Evolutionary conservation across 176 grass and related monocot species (phyloP).

Genomic region (Canna indica): DNA sequence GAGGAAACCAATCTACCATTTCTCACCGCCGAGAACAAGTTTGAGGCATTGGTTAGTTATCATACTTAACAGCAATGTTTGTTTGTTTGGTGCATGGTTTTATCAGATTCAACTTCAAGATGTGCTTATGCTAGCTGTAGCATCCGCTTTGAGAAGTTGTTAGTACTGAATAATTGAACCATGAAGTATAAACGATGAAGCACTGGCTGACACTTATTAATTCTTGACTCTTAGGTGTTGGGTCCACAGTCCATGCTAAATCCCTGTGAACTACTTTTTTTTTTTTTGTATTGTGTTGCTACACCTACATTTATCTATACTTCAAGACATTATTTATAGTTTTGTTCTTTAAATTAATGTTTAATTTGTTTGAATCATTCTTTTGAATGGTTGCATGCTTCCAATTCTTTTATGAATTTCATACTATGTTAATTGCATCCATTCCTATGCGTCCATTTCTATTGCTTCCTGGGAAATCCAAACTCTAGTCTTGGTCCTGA

Average conservation of each 20-base stretch:
- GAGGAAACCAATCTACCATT: conserved; percentile 87
- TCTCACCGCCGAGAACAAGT: conserved; percentile 97
- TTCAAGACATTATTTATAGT: neutral
- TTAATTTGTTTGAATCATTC: neutral
- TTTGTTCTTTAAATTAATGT: neutral
- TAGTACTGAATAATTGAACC: neutral
- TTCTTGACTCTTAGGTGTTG: neutral
- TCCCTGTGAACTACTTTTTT: too few relatives aligned
- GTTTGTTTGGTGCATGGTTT: neutral
- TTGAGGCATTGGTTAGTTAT: conserved; percentile 91
- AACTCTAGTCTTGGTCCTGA: neutral
- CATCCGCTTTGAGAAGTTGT: neutral
- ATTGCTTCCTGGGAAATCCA: neutral
- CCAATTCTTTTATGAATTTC: neutral
- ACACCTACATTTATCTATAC: neutral
- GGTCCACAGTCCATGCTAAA: too few relatives aligned
- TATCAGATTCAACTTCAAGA: neutral
- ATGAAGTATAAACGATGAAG: neutral
- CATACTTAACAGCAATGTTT: conserved; percentile 14
- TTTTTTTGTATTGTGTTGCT: neutral
- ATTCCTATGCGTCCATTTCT: neutral
- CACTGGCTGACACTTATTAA: neutral
- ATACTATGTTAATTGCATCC: neutral
- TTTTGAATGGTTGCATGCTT: neutral
- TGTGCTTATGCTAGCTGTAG: neutral